Conservation (phyloP, 768 basidiomycete genomes). For the Hygrophoropsis aurantiaca region DNA sequence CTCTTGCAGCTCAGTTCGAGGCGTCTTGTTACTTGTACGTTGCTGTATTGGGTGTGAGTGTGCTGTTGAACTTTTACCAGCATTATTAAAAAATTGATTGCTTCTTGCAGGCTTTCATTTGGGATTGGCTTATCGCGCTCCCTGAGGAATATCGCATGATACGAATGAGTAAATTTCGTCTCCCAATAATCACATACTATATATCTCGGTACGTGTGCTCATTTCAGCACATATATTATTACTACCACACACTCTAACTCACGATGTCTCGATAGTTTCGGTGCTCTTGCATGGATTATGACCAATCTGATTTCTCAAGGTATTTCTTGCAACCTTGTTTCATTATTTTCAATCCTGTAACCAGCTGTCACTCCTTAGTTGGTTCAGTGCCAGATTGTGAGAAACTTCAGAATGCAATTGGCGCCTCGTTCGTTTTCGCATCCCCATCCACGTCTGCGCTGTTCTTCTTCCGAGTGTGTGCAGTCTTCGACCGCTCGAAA, state of each 20-base stretch:
- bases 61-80: not conserved
- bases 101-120: too few species aligned
- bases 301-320: constrained; percentile 17
- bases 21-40: constrained; percentile 27
- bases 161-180: too few species aligned
- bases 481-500: constrained; percentile 22
- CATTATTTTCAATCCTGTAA: not conserved
- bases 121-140: too few species aligned
- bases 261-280: constrained; percentile 11
- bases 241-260: too few species aligned
- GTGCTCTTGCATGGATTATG: constrained; percentile 10
- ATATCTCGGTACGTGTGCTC: too few species aligned
- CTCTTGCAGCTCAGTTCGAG: constrained; percentile 24
- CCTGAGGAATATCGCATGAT: too few species aligned
- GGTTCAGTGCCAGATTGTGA: not conserved
- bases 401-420: not conserved
- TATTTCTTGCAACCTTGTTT: constrained; percentile 3
- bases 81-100: too few species aligned
- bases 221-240: too few species aligned
- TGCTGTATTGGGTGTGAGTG: constrained; percentile 23
- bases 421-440: constrained; percentile 18
- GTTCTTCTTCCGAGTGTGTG: constrained; percentile 28
- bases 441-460: constrained; percentile 21
- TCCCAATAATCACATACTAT: too few species aligned
- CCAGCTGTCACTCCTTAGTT: not conserved